Conservation (phyloP, 139 green algal genomes). For the Tetraselmis striata region DNA sequence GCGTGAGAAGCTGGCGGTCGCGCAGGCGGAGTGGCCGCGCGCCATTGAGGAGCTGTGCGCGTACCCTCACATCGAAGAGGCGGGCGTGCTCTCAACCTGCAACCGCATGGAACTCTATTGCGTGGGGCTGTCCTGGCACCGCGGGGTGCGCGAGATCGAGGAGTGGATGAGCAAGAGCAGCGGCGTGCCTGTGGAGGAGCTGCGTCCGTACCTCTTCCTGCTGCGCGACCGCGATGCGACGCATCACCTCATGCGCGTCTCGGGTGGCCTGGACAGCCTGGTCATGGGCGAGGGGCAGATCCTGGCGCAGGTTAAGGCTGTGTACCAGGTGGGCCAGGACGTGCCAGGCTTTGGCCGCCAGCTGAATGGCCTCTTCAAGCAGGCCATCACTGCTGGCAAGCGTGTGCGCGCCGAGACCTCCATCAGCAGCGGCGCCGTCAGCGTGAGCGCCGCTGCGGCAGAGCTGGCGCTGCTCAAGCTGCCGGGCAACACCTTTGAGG, state of each 20-base stretch:
- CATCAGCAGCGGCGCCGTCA: constrained; percentile 91
- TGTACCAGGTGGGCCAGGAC: constrained; percentile 92
- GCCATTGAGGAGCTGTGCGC: constrained; percentile 87
- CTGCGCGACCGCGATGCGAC: constrained; percentile 93
- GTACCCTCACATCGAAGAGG: constrained; percentile 97
- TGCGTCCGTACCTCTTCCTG: constrained; percentile 93
- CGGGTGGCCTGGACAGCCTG: constrained; percentile 91
- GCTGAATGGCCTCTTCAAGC: constrained; percentile 98
- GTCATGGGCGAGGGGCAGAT: constrained; percentile 99
- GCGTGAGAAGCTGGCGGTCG: constrained; percentile 94
- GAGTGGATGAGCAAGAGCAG: constrained; percentile 92
- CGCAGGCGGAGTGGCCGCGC: constrained; percentile 83
- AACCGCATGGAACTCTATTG: constrained; percentile 99
- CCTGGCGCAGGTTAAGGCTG: constrained; percentile 89
- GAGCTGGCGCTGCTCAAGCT: constrained; percentile 98
- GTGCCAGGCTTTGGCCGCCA: constrained; percentile 88
- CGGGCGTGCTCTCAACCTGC: constrained; percentile 93
- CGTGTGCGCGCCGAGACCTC: constrained; percentile 89
- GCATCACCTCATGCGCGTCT: constrained; percentile 87
- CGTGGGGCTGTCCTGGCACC: constrained; percentile 88
- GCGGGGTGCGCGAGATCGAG: constrained; percentile 91
- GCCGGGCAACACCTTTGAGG: constrained; percentile 70
- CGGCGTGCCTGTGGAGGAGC: constrained; percentile 85
- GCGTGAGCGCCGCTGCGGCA: constrained; percentile 87
- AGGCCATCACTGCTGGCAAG: constrained; percentile 96